Conservation (phyloP, 2,329 filamentous ascomycete species). For the Emericellopsis cladophorae region DNA sequence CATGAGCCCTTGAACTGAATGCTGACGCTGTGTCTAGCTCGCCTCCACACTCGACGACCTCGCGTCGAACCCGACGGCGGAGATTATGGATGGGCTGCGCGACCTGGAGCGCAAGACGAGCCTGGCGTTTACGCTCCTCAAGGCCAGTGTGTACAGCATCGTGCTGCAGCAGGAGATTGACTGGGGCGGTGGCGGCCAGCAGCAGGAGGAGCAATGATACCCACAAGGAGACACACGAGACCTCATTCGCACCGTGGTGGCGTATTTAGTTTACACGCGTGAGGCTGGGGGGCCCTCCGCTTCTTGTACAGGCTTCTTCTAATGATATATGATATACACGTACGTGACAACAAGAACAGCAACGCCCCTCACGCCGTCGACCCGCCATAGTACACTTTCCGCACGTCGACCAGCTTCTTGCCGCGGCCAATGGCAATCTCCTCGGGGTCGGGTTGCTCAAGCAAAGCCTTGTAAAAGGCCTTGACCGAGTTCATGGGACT, state of each 20-base stretch:
- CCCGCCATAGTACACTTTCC: slow-evolving; percentile 94
- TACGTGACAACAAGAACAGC: not conserved
- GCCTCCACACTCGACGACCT: slow-evolving; percentile 49
- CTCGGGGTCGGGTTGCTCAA: slow-evolving; percentile 75
- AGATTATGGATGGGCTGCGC: slow-evolving; percentile 74
- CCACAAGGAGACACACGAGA: too few relatives aligned
- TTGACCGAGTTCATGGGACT: slow-evolving; percentile 99
- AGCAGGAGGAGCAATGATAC: slow-evolving; percentile 10
- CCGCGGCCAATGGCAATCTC: slow-evolving; percentile 80
- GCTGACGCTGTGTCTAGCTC: slow-evolving; percentile 29
- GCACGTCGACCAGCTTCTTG: slow-evolving; percentile 89
- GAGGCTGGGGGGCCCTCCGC: too few relatives aligned
- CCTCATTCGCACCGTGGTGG: too few relatives aligned
- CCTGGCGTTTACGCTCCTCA: slow-evolving; percentile 87
- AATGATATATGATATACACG: not conserved
- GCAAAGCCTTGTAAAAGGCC: slow-evolving; percentile 72
- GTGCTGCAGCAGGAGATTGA: slow-evolving; percentile 94
- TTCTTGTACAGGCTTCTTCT: not conserved
- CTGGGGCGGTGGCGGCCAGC: slow-evolving; percentile 39
- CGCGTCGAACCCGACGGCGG: slow-evolving; percentile 59
- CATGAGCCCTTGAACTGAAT: not conserved
- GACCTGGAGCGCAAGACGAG: slow-evolving; percentile 90
- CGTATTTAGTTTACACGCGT: too few relatives aligned
- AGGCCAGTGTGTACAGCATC: slow-evolving; percentile 97
- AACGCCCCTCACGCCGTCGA: slow-evolving; percentile 39